Base-by-base conservation (phyloP, 805 yeast species). In the Candida fluviatilis region DNA sequence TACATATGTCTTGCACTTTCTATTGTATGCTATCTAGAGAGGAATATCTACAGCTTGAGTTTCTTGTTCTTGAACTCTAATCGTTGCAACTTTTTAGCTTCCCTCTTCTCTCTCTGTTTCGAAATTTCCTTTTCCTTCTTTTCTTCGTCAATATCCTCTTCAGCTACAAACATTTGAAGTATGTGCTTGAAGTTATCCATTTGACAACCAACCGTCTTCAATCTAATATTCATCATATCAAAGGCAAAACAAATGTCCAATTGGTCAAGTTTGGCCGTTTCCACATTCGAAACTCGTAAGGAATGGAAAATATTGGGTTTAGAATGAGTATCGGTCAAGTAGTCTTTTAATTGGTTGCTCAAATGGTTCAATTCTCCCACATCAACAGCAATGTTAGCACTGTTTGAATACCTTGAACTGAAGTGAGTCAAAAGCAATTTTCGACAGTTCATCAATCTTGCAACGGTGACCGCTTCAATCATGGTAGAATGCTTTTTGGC, bases 401-500 rank as follows among this genome's bases (percentile, higher is more conserved):
- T 57, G 39, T 60, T 64, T 5, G 71, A 62, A 43, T 87, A 93
- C 45, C 99, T 72, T 46, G 93, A 95, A 41, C 95, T 84, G 63
- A 93, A 90, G 64, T 93, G 99, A 0, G 99, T 93, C 30, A 93
- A 64, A 4, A 93, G 66, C 18, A 88, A 60, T 46, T 81, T 77
- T 21, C 71, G 67, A 17, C 90, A 88, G 16, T 73, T 62, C 98
- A 93, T 91, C 26, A 66, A 58, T 39, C 74, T 67, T 1, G 86
- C 78, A 2, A 89, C 80, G 12, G 64, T 66, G 19, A 90, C 69
- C 0, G 98, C 98, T 54, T 91, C 98, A 15, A 84, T 75, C 39
- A 89, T 77, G 0, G 99, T 93, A 11, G 95, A 80, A 55, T 93
- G 99, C 43, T 78, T 76, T 56, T 93, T 93, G 24, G 75, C 71